Evolutionary conservation across 768 basidiomycete genomes (phyloP).

Genomic region (Suillus variegatus): DNA sequence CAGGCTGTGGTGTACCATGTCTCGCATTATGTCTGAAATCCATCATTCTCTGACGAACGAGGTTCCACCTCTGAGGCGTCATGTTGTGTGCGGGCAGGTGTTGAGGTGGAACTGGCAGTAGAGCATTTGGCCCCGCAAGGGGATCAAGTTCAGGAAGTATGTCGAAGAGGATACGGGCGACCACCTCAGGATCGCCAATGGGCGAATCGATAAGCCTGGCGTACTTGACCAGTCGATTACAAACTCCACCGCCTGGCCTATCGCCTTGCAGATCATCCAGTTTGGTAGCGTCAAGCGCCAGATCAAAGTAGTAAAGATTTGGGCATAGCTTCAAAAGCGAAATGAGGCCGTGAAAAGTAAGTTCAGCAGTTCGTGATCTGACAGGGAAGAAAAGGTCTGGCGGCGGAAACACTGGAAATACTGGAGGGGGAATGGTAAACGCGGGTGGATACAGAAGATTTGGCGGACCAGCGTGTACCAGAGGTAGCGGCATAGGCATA

Average conservation of each 20-base stretch:
- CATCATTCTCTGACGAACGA: not conserved
- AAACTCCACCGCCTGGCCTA: slow-evolving; percentile 3
- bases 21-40: not conserved
- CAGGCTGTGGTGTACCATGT: not conserved
- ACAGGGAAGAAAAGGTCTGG: slow-evolving; percentile 1
- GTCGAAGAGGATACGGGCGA: slow-evolving; percentile 5
- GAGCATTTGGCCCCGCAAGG: not conserved
- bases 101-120: not conserved
- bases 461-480: not conserved
- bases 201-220: slow-evolving; percentile 4
- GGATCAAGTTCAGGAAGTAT: slow-evolving; percentile 8
- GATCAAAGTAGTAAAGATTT: slow-evolving; percentile 7
- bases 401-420: not conserved
- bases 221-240: slow-evolving; percentile 5
- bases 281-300: slow-evolving; percentile 3
- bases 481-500: not conserved
- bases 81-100: not conserved
- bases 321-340: slow-evolving; percentile 3
- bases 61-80: not conserved
- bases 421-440: slow-evolving; percentile 1
- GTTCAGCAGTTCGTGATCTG: slow-evolving; percentile 3
- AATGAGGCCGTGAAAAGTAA: slow-evolving; percentile 4
- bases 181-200: not conserved
- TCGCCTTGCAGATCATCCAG: slow-evolving; percentile 2
- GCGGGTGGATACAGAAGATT: not conserved